Evolutionary conservation across 2,329 filamentous ascomycete genomes (phyloP).

Genomic region (Neurospora crassa): DNA sequence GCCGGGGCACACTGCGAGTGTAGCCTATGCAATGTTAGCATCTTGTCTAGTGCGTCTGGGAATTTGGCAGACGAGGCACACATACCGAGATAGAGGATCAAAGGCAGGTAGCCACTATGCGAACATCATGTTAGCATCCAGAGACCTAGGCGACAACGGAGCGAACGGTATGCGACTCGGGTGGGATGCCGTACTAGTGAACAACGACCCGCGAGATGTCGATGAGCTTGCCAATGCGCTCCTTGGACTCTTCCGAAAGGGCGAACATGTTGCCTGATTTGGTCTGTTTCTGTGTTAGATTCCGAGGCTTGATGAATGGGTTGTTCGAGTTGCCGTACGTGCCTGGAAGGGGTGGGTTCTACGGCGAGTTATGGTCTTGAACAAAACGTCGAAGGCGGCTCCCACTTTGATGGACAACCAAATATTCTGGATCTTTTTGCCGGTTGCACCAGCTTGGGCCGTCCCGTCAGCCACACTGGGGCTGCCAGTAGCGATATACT

Average conservation of each 20-base stretch:
- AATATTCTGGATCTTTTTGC: not conserved
- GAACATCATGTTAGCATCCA: conserved; percentile 24
- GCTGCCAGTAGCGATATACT: not conserved
- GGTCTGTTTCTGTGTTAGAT: not conserved
- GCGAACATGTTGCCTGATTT: conserved; percentile 41
- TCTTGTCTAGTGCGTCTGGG: conserved; percentile 3
- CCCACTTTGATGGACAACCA: not conserved
- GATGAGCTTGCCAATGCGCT: conserved; percentile 95
- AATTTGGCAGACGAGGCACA: conserved; percentile 2
- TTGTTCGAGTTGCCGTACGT: not conserved
- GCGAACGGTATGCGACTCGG: not conserved
- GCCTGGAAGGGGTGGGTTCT: conserved; percentile 1
- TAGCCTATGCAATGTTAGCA: conserved; percentile 51
- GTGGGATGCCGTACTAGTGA: conserved; percentile 67
- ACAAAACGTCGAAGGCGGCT: not conserved
- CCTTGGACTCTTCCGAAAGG: conserved; percentile 97
- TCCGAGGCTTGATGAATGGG: not conserved
- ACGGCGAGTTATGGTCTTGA: not conserved
- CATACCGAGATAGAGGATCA: conserved; percentile 93
- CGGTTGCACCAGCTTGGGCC: not conserved
- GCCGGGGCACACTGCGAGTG: conserved; percentile 85
- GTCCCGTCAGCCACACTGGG: not conserved
- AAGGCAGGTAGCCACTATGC: conserved; percentile 79
- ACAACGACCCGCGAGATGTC: conserved; percentile 88
- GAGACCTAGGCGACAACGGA: not conserved